Evolutionary conservation across 192 early-diverging fungal species (phyloP).

Genomic region (Podochytrium sp.): DNA sequence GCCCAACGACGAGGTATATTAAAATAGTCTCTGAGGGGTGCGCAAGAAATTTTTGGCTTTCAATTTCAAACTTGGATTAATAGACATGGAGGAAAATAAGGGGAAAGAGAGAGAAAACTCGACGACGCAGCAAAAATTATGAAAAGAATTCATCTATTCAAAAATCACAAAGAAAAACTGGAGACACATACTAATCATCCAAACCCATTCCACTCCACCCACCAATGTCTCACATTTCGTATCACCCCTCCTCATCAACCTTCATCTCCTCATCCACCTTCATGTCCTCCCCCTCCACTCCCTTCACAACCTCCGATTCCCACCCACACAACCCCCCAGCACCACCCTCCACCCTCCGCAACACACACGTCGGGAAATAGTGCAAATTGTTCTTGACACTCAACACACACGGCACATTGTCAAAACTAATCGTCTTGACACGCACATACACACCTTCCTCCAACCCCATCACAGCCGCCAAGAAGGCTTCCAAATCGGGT

Average conservation of each 20-base stretch:
- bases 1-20: too few species aligned
- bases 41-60: too few species aligned
- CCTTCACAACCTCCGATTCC: not conserved
- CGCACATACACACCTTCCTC: slow-evolving; percentile 70
- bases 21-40: too few species aligned
- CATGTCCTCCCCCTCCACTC: not conserved
- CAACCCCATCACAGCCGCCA: slow-evolving; percentile 59
- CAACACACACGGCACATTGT: slow-evolving; percentile 74
- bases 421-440: slow-evolving; percentile 77
- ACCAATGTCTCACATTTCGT: not conserved
- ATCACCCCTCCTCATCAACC: not conserved
- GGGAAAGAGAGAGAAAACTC: too few species aligned
- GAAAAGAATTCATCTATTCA: too few species aligned
- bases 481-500: slow-evolving; percentile 77
- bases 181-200: too few species aligned
- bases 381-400: slow-evolving; percentile 72
- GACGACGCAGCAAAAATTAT: too few species aligned
- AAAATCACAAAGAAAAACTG: too few species aligned
- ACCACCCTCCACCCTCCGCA: not conserved
- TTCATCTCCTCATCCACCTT: not conserved
- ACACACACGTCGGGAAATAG: slow-evolving; percentile 64
- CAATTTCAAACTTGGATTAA: too few species aligned
- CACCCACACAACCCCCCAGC: not conserved
- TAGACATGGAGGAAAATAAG: too few species aligned
- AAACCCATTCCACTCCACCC: not conserved